Base-by-base conservation (phyloP, 2,329 filamentous ascomycete species). In the Paraconiothyrium brasiliense region DNA sequence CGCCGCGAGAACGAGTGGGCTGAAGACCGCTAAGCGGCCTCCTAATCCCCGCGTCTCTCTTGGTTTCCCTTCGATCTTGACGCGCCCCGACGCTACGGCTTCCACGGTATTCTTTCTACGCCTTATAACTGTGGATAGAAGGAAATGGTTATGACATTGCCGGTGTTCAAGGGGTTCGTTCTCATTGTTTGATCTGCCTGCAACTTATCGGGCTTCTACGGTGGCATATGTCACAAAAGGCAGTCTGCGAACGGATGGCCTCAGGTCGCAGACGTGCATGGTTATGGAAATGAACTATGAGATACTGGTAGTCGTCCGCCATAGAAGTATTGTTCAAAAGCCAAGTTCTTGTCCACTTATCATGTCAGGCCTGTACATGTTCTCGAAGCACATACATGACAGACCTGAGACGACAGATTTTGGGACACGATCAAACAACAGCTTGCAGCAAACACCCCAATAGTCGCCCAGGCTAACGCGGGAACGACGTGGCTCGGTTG, bases 1-100 rank as follows among this genome's bases (percentile, higher is more conserved):
- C 83, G 83, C 63, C 82, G 83, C 56, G 83, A 84, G 78, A 84
- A 84, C 78, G 83, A 84, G 79, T 84, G 83, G 83, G 78, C 78
- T 59, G 78, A 80, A 71, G 78, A 80, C 67, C 76, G 76, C 62
- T 78, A 72, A 70, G 62, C 61, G 62, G 44, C 20, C 37, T 39
- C 20, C 34, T 22, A 41, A 37, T 41, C 41, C 20, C 16, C 34
- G 9, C 48, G 10, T 44, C 50, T 30, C 30, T 41, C 24, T 16
- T 27, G 20, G 22, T 35, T 22, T 35, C n/a, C 47, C 14, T 13
- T 55, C 39, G 27, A 22, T 44, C 14, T 35, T 27, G 24, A 34
- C 52, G 24, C 50, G 13, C 34, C 55, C 39, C 60, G 43, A 30
- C 37, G n/a, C 35, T 47, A 43, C 47, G 48, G 43, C 54, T 27